Percentiles rank a stretch among this genome's conserved stretches.
Evolutionary conservation across 495 filamentous ascomycete species (phyloP).

Genomic region (Trichocladium antarcticum): DNA sequence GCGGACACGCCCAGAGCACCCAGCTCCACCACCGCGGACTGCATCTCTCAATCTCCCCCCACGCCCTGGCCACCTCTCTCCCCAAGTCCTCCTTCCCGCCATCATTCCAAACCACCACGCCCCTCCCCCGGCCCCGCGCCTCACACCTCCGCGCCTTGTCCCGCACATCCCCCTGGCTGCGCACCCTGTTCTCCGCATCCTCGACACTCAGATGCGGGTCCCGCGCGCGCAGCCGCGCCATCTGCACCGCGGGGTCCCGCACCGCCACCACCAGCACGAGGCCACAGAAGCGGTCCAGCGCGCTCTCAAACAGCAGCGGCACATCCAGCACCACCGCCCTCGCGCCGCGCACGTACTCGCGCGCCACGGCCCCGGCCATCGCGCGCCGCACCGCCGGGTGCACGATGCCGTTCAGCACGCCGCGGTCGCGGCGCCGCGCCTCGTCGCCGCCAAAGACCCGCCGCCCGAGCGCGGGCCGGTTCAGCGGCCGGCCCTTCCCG

Average conservation of each 20-base stretch:
- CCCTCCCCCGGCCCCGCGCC: conserved; percentile 48
- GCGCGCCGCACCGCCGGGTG: conserved; percentile 74
- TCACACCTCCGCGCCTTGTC: conserved; percentile 66
- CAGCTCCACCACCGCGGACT: conserved; percentile 76
- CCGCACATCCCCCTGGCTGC: conserved; percentile 71
- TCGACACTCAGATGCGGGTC: conserved; percentile 61
- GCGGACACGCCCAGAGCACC: conserved; percentile 60
- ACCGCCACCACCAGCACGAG: conserved; percentile 79
- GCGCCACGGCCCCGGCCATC: conserved; percentile 56
- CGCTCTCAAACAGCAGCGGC: conserved; percentile 78
- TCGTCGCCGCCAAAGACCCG: conserved; percentile 70
- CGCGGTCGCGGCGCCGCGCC: conserved; percentile 53
- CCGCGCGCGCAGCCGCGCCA: conserved; percentile 57
- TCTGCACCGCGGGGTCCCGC: conserved; percentile 61
- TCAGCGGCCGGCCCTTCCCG: conserved; percentile 56
- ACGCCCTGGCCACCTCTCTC: conserved; percentile 49
- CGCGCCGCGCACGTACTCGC: conserved; percentile 55
- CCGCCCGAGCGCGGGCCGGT: conserved; percentile 73
- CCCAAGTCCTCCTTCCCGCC: conserved; percentile 54
- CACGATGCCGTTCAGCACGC: conserved; percentile 75
- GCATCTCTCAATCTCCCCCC: conserved; percentile 46
- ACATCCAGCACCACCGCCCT: conserved; percentile 92
- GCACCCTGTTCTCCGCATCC: conserved; percentile 73
- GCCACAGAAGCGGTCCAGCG: conserved; percentile 68
- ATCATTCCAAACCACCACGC: conserved; percentile 85